Evolutionary conservation across 2,329 filamentous ascomycete species (phyloP).

Genomic region (Alternaria angustiovoidea): DNA sequence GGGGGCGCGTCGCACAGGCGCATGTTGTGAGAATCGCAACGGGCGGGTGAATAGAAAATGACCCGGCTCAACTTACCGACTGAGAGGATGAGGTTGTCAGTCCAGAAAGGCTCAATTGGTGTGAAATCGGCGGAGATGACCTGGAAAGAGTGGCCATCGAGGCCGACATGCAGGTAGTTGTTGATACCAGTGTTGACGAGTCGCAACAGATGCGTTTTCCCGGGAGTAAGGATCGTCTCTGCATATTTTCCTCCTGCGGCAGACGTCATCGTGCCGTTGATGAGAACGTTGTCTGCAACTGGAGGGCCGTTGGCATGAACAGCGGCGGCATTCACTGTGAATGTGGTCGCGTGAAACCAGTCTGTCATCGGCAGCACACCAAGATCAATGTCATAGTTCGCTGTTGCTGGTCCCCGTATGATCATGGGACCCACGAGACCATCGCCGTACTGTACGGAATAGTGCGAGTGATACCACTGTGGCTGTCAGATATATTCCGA

Average conservation of each 20-base stretch:
- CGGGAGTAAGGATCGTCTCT: constrained; percentile 46
- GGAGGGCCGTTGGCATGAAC: constrained; percentile 52
- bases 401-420: constrained; percentile 53
- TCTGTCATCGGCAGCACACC: constrained; percentile 53
- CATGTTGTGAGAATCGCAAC: constrained; percentile 7
- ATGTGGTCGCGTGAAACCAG: constrained; percentile 38
- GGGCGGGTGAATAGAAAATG: background rate
- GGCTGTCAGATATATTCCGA: constrained; percentile 40
- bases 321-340: constrained; percentile 43
- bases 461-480: constrained; percentile 58
- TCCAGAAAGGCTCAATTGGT: constrained; percentile 53
- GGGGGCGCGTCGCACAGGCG: constrained; percentile 11
- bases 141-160: constrained; percentile 51
- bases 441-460: constrained; percentile 53
- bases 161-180: constrained; percentile 32
- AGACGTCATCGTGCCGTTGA: constrained; percentile 65
- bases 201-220: constrained; percentile 56
- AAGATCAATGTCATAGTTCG: constrained; percentile 55
- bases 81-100: constrained; percentile 45
- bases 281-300: constrained; percentile 57
- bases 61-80: constrained; percentile 41
- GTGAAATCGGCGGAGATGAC: constrained; percentile 56
- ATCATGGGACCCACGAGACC: constrained; percentile 53
- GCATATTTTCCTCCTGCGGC: constrained; percentile 41
- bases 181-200: constrained; percentile 51